A percentile compares a stretch with the other conserved stretches of the same genome.
Conservation (phyloP, 345 rosid species). For the Adansonia digitata region DNA sequence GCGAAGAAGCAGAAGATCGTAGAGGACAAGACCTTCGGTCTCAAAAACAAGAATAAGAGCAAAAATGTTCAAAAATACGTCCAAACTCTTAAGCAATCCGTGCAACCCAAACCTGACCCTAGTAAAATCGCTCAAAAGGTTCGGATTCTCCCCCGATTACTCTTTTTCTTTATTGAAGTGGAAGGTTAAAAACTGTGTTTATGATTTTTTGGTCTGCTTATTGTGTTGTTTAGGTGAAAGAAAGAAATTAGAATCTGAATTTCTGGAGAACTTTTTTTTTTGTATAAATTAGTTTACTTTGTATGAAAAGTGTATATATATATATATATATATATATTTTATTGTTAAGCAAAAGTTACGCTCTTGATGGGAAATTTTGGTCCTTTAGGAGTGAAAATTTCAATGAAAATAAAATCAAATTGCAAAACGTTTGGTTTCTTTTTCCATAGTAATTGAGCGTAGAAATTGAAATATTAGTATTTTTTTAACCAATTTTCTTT, state of each 20-base stretch:
- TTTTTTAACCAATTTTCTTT: neutral
- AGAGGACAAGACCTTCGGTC: slow-evolving; percentile 87
- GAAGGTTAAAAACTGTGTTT: neutral
- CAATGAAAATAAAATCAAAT: neutral
- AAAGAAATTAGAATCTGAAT: neutral
- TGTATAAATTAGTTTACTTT: neutral
- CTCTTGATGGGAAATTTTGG: neutral
- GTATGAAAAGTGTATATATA: too few species aligned
- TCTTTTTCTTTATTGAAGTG: neutral
- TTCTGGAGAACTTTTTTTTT: neutral
- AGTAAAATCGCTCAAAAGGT: slow-evolving; percentile 49
- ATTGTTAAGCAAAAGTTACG: neutral
- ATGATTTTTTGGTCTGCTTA: neutral
- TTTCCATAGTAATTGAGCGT: neutral
- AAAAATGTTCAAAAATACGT: slow-evolving; percentile 70
- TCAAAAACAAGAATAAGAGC: slow-evolving; percentile 75
- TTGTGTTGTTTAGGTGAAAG: neutral
- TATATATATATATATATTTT: too few species aligned
- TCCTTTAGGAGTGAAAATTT: neutral
- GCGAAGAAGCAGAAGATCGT: slow-evolving; percentile 80
- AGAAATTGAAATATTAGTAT: neutral
- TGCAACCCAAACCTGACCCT: slow-evolving; percentile 54
- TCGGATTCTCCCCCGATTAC: neutral
- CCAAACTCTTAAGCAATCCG: slow-evolving; percentile 57
- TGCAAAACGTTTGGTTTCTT: neutral